Percentiles rank a stretch among this genome's conserved stretches.
Conservation (phyloP, 1,284 basidiomycete species). For the Heterobasidion parviporum region DNA sequence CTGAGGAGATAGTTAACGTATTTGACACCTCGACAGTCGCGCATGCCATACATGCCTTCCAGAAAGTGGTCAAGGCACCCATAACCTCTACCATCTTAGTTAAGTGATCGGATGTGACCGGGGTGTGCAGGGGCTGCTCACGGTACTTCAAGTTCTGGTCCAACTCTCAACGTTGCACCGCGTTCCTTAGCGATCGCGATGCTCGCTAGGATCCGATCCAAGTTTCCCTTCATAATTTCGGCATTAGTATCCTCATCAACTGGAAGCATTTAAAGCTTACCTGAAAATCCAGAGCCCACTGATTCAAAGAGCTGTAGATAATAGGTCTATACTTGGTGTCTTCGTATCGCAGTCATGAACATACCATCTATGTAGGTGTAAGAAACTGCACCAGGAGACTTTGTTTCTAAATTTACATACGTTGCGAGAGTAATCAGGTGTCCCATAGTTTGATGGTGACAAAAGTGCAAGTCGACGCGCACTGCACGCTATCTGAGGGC, state of each 20-base stretch:
- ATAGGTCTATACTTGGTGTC: not conserved
- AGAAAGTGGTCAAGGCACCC: conserved; percentile 93
- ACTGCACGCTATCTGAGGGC: too few relatives aligned
- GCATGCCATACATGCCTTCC: conserved; percentile 46
- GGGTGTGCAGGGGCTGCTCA: conserved; percentile 29
- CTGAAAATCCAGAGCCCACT: conserved; percentile 95
- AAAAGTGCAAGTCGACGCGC: too few relatives aligned
- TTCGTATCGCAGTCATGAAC: not conserved
- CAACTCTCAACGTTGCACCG: conserved; percentile 92
- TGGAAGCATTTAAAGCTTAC: conserved; percentile 28
- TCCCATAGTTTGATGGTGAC: conserved; percentile 40
- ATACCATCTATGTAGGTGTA: conserved; percentile 34
- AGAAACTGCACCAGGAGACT: not conserved
- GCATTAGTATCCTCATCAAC: not conserved
- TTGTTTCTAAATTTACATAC: conserved; percentile 16
- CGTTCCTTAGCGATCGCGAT: conserved; percentile 82
- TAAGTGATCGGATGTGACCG: not conserved
- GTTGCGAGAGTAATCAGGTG: conserved; percentile 69
- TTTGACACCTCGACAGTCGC: not conserved
- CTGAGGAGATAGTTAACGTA: conserved; percentile 30
- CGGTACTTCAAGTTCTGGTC: conserved; percentile 98
- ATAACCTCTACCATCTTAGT: conserved; percentile 58
- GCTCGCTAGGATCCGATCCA: conserved; percentile 84
- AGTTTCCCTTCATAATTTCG: conserved; percentile 62
- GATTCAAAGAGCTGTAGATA: conserved; percentile 74